These are phyloP conservation scores for Solanum bulbocastanum DNA, from an alignment of 257 asterid species.

Conservation along the genomic window DNA sequence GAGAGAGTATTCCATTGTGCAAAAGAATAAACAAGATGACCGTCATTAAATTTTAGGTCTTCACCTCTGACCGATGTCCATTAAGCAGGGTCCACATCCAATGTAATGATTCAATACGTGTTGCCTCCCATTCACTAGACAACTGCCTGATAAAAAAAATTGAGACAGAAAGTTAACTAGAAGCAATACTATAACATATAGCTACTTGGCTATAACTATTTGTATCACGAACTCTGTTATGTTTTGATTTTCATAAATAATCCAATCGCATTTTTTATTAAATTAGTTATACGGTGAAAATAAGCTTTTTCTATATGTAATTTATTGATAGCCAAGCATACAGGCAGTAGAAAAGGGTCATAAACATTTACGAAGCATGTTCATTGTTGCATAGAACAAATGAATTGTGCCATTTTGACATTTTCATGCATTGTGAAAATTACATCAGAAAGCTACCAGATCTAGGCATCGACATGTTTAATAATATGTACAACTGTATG, in stretches of 20 bases:
- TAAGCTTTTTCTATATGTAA: neutral
- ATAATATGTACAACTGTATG: neutral
- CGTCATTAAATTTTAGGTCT: neutral
- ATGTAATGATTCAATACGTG: conserved; percentile 92
- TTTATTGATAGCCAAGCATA: neutral
- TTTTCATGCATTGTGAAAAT: neutral
- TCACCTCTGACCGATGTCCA: conserved; percentile 73
- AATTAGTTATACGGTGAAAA: neutral
- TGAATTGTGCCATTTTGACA: neutral
- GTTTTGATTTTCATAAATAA: neutral
- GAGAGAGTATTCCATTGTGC: neutral
- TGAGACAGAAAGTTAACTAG: neutral
- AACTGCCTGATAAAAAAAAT: conserved; percentile 55
- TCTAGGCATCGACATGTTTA: neutral
- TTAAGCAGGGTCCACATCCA: conserved; percentile 82
- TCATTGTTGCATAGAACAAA: neutral
- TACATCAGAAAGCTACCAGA: neutral
- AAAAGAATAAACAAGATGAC: neutral
- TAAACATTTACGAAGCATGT: neutral
- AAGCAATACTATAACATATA: neutral
- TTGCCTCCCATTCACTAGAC: conserved; percentile 94
- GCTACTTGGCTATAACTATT: neutral
- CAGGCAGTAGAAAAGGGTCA: neutral
- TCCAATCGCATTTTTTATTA: neutral
- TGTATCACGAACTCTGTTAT: neutral